These are phyloP conservation scores for Sugiyamaella chiloensis DNA, from an alignment of 805 yeast genomes.

Conservation along the genomic window DNA sequence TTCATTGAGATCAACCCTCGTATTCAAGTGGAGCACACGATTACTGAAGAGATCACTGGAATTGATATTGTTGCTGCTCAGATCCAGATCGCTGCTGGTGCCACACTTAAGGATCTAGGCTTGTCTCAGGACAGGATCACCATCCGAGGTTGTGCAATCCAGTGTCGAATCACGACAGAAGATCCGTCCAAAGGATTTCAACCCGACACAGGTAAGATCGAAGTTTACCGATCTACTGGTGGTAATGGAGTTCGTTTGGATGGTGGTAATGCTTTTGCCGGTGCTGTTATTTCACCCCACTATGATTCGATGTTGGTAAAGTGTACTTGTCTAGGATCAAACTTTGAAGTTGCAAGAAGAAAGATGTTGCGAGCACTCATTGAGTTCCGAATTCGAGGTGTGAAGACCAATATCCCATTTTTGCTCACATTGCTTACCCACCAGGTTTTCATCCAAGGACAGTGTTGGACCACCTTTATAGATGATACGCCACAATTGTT, in stretches of 20 bases:
- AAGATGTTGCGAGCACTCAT: slow-evolving; percentile 96
- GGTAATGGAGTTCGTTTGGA: slow-evolving; percentile 99
- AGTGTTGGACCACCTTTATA: slow-evolving; percentile 97
- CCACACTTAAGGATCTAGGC: slow-evolving; percentile 86
- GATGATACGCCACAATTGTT: slow-evolving; percentile 97
- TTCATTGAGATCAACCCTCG: slow-evolving; percentile 98
- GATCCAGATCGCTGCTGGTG: slow-evolving; percentile 98
- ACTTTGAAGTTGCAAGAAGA: slow-evolving; percentile 93
- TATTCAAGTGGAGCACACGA: slow-evolving; percentile 97
- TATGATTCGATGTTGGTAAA: slow-evolving; percentile 98
- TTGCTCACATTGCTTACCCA: slow-evolving; percentile 86
- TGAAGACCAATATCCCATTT: slow-evolving; percentile 97
- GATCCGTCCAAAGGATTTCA: slow-evolving; percentile 96
- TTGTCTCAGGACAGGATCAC: slow-evolving; percentile 91
- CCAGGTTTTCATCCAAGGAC: slow-evolving; percentile 78
- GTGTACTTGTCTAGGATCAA: slow-evolving; percentile 95
- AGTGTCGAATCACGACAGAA: slow-evolving; percentile 98
- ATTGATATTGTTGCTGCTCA: slow-evolving; percentile 97
- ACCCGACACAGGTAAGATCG: slow-evolving; percentile 98
- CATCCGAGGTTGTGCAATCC: slow-evolving; percentile 96
- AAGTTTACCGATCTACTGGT: slow-evolving; percentile 96
- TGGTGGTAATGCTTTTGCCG: slow-evolving; percentile 98
- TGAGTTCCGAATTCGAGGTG: slow-evolving; percentile 98
- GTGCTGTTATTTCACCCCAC: slow-evolving; percentile 93
- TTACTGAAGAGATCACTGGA: slow-evolving; percentile 98